Evolutionary conservation across 345 rosid species (phyloP).

Genomic region (Eucalyptus regnans): DNA sequence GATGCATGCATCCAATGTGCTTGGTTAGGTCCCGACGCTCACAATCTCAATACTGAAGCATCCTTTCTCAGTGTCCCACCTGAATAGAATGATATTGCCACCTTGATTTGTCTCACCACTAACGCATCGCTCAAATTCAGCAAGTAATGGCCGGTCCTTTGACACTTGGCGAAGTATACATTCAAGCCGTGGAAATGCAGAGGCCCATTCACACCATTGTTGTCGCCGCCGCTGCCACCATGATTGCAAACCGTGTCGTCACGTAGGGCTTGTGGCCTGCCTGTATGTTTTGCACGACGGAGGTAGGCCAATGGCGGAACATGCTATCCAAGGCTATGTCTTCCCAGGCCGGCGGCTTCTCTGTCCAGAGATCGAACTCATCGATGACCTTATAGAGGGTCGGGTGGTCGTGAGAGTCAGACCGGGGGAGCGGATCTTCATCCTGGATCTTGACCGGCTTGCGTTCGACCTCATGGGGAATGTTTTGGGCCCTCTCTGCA

Average conservation of each 20-base stretch:
- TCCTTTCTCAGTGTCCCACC: neutral
- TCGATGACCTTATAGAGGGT: neutral
- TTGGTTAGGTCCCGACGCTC: neutral
- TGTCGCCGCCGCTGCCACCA: neutral
- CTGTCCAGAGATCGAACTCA: neutral
- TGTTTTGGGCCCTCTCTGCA: neutral
- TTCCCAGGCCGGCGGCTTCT: neutral
- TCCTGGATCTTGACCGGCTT: neutral
- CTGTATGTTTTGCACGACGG: neutral
- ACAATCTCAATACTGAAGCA: neutral
- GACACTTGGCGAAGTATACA: neutral
- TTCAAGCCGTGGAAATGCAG: neutral
- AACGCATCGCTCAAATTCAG: neutral
- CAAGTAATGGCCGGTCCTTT: neutral
- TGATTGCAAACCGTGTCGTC: neutral
- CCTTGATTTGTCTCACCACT: neutral
- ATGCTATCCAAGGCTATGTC: too few species aligned
- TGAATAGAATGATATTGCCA: neutral
- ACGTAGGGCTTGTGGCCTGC: neutral
- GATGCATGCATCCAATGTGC: neutral
- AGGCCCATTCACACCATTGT: neutral
- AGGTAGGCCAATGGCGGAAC: neutral
- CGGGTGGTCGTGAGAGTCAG: neutral
- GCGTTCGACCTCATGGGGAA: neutral
- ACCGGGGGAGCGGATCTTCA: neutral